Base-by-base conservation (phyloP, 1,139 yeast species). In the Petasospora fabianii region DNA sequence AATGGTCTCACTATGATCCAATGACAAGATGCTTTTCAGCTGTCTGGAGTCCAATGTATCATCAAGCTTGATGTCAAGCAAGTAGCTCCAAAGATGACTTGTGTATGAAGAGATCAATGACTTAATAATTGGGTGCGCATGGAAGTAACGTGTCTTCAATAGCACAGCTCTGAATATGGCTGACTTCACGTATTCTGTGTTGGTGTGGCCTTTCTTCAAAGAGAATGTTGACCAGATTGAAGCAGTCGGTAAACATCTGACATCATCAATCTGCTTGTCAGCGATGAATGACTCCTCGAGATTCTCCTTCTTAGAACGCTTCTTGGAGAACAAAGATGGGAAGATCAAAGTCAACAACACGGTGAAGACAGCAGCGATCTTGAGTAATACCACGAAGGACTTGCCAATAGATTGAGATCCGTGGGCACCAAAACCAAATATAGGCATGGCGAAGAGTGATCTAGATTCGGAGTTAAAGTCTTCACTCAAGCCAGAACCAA, bases 371-470 rank as follows among this genome's bases (percentile, higher is more conserved):
- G 53, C 42, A 4, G 27, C 22, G 19, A 48, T 19, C 33, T 54
- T 53, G 10, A 50, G 30, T 16, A 54, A 20, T 2, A 48, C 34
- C 5, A 47, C 12, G 6, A 53, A 27, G 8, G 56, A 51, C 34
- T 55, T 52, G 18, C 51, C 39, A 22, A 57, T 26, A 5, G 53
- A 44, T 30, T 46, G 46, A 24, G 57, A 46, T 1, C 63, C 64
- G 14, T 50, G 18, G 11, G 42, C 18, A 18, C 39, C 48, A 20
- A 34, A 40, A 4, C 46, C 38, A 24, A 45, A 42, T 9, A 59
- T 52, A 12, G 65, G 65, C 36, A 59, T 41, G 1, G 65, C 51
- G 45, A 61, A 58, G 26, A 61, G 44, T 5, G 61, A 55, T 39
- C 51, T 53, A 5, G 56, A n/a, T n/a, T n/a, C 36, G 26, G 51